Evolutionary conservation across 2,329 filamentous ascomycete species (phyloP).

Genomic region (Periglandula ipomoeae): DNA sequence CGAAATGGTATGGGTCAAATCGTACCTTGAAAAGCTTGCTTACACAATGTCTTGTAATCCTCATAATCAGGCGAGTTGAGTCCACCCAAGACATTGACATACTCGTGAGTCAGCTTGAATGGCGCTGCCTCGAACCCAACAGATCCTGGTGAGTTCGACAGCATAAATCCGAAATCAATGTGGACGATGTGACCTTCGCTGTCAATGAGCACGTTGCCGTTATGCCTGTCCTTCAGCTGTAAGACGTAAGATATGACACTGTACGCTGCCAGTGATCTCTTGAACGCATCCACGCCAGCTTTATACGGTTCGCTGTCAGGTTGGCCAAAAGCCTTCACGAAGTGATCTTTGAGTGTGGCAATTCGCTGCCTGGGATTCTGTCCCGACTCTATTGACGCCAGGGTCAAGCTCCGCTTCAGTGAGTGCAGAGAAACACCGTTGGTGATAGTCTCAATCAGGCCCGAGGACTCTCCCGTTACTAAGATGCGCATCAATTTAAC

Average conservation of each 20-base stretch:
- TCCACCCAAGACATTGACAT: constrained; percentile 74
- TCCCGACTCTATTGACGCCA: constrained; percentile 63
- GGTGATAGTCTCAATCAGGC: constrained; percentile 79
- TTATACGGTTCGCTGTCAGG: constrained; percentile 60
- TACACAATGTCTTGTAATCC: constrained; percentile 70
- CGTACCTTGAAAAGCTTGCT: constrained; percentile 72
- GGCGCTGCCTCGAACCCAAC: constrained; percentile 82
- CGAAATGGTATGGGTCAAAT: neutral
- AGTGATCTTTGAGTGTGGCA: constrained; percentile 74
- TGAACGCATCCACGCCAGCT: constrained; percentile 69
- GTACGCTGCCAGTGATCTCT: constrained; percentile 73
- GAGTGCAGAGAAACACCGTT: constrained; percentile 84
- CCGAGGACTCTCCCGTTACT: constrained; percentile 76
- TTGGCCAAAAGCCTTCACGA: constrained; percentile 67
- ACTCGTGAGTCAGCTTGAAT: constrained; percentile 80
- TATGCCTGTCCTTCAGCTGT: constrained; percentile 79
- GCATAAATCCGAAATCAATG: constrained; percentile 86
- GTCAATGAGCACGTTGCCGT: constrained; percentile 79
- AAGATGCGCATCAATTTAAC: constrained; percentile 81
- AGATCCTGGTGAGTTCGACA: constrained; percentile 75
- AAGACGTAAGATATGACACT: constrained; percentile 78
- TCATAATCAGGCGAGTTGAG: constrained; percentile 60
- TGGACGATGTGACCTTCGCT: constrained; percentile 81
- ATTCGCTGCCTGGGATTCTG: constrained; percentile 67
- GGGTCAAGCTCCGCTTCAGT: constrained; percentile 70